These are phyloP conservation scores for Pseudodiploospora longispora DNA, from an alignment of 2,329 filamentous ascomycete species.

Conservation along the genomic window DNA sequence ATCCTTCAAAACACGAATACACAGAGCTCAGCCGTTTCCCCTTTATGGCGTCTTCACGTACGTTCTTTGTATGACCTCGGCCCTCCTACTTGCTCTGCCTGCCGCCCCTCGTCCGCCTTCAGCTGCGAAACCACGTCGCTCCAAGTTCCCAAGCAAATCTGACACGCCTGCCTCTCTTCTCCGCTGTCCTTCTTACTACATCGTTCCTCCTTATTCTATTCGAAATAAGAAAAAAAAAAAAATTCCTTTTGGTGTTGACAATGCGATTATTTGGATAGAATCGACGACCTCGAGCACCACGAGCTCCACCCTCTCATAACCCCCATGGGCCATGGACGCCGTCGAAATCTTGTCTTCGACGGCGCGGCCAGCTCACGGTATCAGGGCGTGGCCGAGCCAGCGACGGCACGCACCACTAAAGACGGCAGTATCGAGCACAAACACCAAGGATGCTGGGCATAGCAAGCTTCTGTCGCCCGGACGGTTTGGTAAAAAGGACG, in stretches of 20 bases:
- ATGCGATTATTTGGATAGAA: background rate
- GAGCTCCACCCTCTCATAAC: constrained; percentile 8
- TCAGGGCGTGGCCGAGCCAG: constrained; percentile 5
- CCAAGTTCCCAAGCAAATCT: no score
- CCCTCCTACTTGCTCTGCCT: constrained; percentile 1
- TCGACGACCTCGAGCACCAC: constrained; percentile 8
- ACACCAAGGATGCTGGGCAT: constrained; percentile 2
- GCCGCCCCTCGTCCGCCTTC: constrained; percentile 2
- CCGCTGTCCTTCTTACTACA: no score
- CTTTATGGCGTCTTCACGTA: constrained; percentile 10
- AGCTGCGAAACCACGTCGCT: background rate
- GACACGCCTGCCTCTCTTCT: no score
- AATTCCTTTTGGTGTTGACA: background rate
- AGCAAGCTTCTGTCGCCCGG: background rate
- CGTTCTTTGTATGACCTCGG: background rate
- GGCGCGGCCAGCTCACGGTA: constrained; percentile 9
- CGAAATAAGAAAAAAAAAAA: no score
- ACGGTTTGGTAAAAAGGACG: constrained; percentile 5
- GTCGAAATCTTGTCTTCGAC: constrained; percentile 11
- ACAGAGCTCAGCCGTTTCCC: background rate
- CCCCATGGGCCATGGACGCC: constrained; percentile 14
- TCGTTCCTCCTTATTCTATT: no score
- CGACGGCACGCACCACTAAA: constrained; percentile 5
- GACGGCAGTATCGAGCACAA: background rate
- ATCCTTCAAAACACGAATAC: no score